Conservation (phyloP, 2,329 filamentous ascomycete genomes). For the Huntiella savannae region DNA sequence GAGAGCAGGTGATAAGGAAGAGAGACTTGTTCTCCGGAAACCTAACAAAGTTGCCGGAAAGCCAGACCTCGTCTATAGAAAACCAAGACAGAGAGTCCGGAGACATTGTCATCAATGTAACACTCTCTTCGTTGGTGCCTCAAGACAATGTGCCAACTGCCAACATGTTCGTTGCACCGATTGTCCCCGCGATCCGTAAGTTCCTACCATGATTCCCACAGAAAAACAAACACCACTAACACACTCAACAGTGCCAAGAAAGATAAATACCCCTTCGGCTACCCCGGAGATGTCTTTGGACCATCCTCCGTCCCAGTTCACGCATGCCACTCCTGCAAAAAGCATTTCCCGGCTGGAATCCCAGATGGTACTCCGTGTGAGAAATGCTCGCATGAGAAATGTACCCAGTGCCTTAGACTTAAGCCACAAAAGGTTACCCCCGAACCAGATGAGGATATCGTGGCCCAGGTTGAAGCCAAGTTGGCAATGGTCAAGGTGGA, state of each 20-base stretch:
- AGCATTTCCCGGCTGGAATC: slow-evolving; percentile 32
- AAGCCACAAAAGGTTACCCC: slow-evolving; percentile 41
- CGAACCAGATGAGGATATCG: slow-evolving; percentile 39
- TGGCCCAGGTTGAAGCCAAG: slow-evolving; percentile 37
- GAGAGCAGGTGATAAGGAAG: slow-evolving; percentile 25
- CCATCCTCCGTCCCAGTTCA: slow-evolving; percentile 31
- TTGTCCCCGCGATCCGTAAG: slow-evolving; percentile 64
- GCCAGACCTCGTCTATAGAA: slow-evolving; percentile 53
- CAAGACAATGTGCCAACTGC: slow-evolving; percentile 49
- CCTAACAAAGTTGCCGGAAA: slow-evolving; percentile 42
- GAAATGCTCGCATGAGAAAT: slow-evolving; percentile 41
- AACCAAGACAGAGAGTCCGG: slow-evolving; percentile 52
- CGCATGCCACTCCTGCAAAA: slow-evolving; percentile 44
- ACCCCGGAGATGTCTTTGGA: slow-evolving; percentile 45
- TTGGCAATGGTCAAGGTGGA: slow-evolving; percentile 25
- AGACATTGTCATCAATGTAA: slow-evolving; percentile 60
- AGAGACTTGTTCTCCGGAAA: slow-evolving; percentile 32
- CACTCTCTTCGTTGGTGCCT: slow-evolving; percentile 36
- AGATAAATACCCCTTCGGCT: slow-evolving; percentile 49
- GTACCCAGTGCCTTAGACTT: slow-evolving; percentile 37
- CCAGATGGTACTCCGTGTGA: slow-evolving; percentile 35
- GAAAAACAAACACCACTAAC: slow-evolving; percentile 5
- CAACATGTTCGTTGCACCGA: slow-evolving; percentile 57
- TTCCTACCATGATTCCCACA: slow-evolving; percentile 14
- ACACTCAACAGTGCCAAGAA: slow-evolving; percentile 35